A percentile compares a stretch with the other conserved stretches of the same genome.
phyloP scores from a whole-genome alignment of 768 basidiomycete species.

The Tulasnella sp. region DNA sequence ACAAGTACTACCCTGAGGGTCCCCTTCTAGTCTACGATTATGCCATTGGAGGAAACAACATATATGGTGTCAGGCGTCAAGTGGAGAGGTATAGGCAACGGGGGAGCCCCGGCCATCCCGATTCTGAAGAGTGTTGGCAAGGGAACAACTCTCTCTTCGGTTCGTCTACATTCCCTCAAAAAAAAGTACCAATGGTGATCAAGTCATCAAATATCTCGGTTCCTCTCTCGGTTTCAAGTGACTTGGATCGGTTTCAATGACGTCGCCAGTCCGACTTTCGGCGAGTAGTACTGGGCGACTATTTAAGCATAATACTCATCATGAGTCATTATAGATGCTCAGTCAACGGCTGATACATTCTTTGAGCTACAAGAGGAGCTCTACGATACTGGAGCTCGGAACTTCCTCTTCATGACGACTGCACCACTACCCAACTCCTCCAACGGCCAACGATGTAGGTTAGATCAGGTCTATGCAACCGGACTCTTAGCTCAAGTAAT shows the following conservation, averaged over 20 bases:
- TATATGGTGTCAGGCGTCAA: conserved; percentile 34
- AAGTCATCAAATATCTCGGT: too few species aligned
- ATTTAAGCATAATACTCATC: background rate
- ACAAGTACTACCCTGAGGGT: conserved; percentile 23
- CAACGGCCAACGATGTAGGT: background rate
- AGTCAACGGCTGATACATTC: conserved; percentile 25
- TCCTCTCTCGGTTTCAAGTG: conserved; percentile 27
- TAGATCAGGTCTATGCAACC: background rate
- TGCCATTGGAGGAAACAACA: conserved; percentile 41
- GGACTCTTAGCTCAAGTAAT: background rate
- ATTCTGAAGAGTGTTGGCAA: conserved; percentile 34
- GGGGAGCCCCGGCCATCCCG: conserved; percentile 17
- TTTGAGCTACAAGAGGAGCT: conserved; percentile 38
- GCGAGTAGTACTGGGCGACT: background rate
- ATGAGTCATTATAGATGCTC: background rate
- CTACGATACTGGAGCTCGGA: conserved; percentile 37
- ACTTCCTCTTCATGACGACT: conserved; percentile 50
- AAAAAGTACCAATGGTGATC: too few species aligned
- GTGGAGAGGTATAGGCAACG: conserved; percentile 19
- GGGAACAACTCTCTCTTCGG: conserved; percentile 36
- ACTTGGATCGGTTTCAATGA: conserved; percentile 63
- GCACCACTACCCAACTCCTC: conserved; percentile 42
- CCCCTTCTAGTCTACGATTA: conserved; percentile 46
- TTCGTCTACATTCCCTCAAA: conserved; percentile 15
- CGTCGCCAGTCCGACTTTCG: conserved; percentile 17